Evolutionary conservation across 2,329 filamentous ascomycete species (phyloP).

Genomic region (Dothidotthia symphoricarpi): DNA sequence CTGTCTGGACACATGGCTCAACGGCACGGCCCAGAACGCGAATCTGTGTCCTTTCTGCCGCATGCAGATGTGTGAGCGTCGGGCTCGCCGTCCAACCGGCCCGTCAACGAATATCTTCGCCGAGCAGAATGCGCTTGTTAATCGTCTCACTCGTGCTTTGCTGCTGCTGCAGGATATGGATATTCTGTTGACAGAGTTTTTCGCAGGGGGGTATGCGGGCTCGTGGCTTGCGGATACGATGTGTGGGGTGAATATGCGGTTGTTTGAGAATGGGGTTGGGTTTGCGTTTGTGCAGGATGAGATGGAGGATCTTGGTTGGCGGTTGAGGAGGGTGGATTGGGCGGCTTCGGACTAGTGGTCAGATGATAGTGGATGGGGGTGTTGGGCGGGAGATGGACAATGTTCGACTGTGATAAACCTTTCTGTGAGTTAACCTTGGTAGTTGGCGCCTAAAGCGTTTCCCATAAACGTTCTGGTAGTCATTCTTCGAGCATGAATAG

Average conservation of each 20-base stretch:
- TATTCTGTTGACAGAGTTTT: neutral
- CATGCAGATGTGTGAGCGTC: conserved; percentile 7
- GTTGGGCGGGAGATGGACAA: too few relatives aligned
- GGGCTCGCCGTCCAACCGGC: conserved; percentile 1
- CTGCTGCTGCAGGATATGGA: neutral
- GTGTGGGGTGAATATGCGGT: conserved; percentile 4
- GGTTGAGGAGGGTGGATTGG: conserved; percentile 7
- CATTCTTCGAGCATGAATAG: too few relatives aligned
- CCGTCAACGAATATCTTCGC: neutral
- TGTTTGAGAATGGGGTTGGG: conserved; percentile 6
- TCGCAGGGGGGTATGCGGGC: neutral
- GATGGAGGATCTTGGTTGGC: neutral
- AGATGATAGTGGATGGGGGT: neutral
- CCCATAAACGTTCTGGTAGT: too few relatives aligned
- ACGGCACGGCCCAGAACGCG: conserved; percentile 8
- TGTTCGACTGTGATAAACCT: too few relatives aligned
- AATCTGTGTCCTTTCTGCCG: conserved; percentile 16
- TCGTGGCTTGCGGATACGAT: conserved; percentile 1
- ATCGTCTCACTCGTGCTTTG: neutral
- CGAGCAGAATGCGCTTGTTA: neutral
- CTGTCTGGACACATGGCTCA: conserved; percentile 12
- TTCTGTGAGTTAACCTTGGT: too few relatives aligned
- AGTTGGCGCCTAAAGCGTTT: too few relatives aligned
- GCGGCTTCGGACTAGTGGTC: neutral
- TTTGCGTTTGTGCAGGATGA: conserved; percentile 3